These are phyloP conservation scores for Fraxinus excelsior DNA, from an alignment of 257 asterid genomes.

Conservation along the genomic window DNA sequence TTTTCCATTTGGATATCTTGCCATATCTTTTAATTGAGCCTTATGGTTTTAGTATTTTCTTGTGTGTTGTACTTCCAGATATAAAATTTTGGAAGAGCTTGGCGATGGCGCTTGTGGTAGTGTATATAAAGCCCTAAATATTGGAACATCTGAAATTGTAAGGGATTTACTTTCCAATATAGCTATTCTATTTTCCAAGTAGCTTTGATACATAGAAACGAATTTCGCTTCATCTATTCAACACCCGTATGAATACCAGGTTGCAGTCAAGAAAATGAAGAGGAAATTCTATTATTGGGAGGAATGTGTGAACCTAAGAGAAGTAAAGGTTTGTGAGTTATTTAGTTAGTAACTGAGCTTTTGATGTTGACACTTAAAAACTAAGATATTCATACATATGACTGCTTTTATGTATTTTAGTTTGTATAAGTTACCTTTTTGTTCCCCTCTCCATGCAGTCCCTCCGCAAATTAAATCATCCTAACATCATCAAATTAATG, in stretches of 20 bases:
- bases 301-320: constrained; percentile 82
- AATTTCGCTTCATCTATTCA: constrained; percentile 12
- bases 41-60: constrained; percentile 23
- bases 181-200: constrained; percentile 19
- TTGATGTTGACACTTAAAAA: constrained; percentile 21
- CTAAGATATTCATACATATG: constrained; percentile 6
- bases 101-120: constrained; percentile 93
- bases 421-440: constrained; percentile 20
- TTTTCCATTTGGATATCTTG: background rate
- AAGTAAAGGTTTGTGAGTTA: constrained; percentile 68
- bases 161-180: constrained; percentile 28
- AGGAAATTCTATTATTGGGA: constrained; percentile 86
- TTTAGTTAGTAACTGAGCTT: constrained; percentile 13
- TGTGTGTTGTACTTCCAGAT: constrained; percentile 49
- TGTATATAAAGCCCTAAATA: constrained; percentile 88
- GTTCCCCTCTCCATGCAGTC: constrained; percentile 56
- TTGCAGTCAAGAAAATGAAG: constrained; percentile 95
- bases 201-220: background rate
- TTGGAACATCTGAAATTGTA: constrained; percentile 80
- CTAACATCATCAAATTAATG: constrained; percentile 83
- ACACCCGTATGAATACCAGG: constrained; percentile 48
- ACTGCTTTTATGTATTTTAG: constrained; percentile 7
- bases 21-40: constrained; percentile 20
- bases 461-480: constrained; percentile 79
- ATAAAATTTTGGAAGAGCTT: constrained; percentile 76